These are phyloP conservation scores for baker's yeast (Saccharomyces cerevisiae) DNA, from an alignment of 805 yeast species.

Conservation along the genomic window DNA sequence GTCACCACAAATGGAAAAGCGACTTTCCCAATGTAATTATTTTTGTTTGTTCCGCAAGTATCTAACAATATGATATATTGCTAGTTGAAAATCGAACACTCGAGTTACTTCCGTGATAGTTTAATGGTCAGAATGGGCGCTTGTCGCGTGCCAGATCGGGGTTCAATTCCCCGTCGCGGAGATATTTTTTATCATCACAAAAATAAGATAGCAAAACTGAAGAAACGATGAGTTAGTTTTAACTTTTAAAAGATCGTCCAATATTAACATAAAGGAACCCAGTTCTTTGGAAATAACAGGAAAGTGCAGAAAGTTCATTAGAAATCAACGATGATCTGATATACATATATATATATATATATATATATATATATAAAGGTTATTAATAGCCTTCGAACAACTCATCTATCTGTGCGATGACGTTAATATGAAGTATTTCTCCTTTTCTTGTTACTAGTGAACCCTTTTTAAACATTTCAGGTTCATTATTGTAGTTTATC, in stretches of 20 bases:
- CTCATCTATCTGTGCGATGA: conserved; percentile 32
- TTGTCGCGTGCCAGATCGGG: conserved; percentile 16
- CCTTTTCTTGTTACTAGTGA: conserved; percentile 47
- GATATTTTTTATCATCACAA: conserved; percentile 1
- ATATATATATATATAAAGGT: background rate
- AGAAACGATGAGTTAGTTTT: too few species aligned
- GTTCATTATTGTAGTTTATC: conserved; percentile 85
- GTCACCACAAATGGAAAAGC: conserved; percentile 67
- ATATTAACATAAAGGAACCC: background rate
- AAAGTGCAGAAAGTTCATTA: background rate
- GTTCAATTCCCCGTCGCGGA: conserved; percentile 17
- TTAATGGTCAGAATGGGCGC: conserved; percentile 15
- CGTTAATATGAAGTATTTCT: conserved; percentile 35
- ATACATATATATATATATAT: background rate
- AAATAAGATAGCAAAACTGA: too few species aligned
- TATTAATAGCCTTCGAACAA: conserved; percentile 27
- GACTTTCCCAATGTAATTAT: too few species aligned
- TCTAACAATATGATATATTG: too few species aligned
- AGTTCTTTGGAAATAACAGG: background rate
- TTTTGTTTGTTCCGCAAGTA: too few species aligned
- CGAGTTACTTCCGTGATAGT: conserved; percentile 9
- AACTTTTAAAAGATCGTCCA: too few species aligned
- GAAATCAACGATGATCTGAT: background rate
- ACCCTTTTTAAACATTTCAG: conserved; percentile 83
- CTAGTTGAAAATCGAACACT: too few species aligned